Conservation (phyloP, 768 basidiomycete species). For the Macrolepiota albuminosa region DNA sequence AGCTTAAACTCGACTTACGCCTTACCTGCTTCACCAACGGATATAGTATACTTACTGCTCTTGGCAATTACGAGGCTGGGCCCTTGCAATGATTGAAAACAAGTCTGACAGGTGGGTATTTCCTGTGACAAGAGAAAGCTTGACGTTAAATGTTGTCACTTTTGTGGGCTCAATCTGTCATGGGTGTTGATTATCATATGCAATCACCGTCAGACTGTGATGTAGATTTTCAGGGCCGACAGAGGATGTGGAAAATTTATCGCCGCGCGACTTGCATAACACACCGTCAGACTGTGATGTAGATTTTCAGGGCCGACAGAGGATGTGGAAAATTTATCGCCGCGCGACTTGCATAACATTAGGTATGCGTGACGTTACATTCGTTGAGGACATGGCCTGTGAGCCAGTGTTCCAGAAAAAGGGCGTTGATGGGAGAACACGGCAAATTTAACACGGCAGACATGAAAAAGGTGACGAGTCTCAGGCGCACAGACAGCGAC, state of each 20-base stretch:
- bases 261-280: conserved; percentile 1
- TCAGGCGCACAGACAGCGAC: conserved; percentile 9
- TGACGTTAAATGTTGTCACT: neutral
- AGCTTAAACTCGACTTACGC: neutral
- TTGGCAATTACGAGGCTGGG: neutral
- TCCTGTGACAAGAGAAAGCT: neutral
- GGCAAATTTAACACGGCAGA: conserved; percentile 8
- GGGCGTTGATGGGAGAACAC: neutral
- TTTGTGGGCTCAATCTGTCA: neutral
- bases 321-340: conserved; percentile 6
- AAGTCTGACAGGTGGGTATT: neutral
- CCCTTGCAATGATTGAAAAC: neutral
- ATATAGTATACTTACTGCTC: no score
- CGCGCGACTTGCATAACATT: neutral
- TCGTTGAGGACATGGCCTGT: neutral
- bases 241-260: conserved; percentile 7
- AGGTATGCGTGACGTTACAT: neutral
- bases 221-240: conserved; percentile 10
- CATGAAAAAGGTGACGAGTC: conserved; percentile 9
- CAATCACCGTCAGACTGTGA: conserved; percentile 6
- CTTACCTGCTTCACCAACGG: neutral
- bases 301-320: conserved; percentile 10
- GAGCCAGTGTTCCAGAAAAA: neutral
- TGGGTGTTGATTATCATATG: neutral
- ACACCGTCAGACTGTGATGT: conserved; percentile 7